phyloP scores from a whole-genome alignment of 2,329 filamentous ascomycete genomes.

The Cryphonectria japonica region DNA sequence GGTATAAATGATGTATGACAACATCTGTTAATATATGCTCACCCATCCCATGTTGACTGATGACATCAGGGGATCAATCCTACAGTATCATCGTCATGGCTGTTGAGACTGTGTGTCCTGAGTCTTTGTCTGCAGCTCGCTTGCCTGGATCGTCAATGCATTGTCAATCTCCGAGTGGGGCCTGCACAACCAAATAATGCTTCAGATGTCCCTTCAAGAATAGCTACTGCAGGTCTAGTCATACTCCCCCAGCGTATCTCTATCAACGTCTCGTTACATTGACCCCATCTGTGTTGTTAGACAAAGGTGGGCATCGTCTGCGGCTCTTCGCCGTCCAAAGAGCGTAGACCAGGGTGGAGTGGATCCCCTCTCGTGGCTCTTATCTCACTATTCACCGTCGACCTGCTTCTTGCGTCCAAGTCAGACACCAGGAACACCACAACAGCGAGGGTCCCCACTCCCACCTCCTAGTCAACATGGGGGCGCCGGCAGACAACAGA shows the following conservation, averaged over 20 bases:
- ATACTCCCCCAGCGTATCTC: background rate
- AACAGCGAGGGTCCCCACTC: background rate
- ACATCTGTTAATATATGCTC: background rate
- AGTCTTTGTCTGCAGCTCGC: background rate
- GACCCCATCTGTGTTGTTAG: background rate
- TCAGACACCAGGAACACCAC: background rate
- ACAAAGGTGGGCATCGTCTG: background rate
- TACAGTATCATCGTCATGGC: background rate
- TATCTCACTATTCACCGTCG: background rate
- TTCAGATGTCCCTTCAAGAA: background rate
- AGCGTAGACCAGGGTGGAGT: background rate
- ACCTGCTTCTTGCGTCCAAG: conserved; percentile 20
- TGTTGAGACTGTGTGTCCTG: background rate
- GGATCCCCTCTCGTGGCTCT: background rate
- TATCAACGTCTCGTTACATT: background rate
- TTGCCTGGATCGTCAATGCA: conserved; percentile 8
- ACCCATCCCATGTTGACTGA: background rate
- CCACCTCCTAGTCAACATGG: background rate
- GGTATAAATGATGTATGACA: background rate
- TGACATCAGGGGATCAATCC: background rate
- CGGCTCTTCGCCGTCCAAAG: conserved; percentile 6
- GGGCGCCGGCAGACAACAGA: background rate
- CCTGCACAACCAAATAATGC: background rate
- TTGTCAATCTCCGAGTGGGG: background rate
- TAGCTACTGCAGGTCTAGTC: background rate